These are phyloP conservation scores for Oryza longistaminata DNA, from an alignment of 176 grass and related monocot species.

Conservation along the genomic window DNA sequence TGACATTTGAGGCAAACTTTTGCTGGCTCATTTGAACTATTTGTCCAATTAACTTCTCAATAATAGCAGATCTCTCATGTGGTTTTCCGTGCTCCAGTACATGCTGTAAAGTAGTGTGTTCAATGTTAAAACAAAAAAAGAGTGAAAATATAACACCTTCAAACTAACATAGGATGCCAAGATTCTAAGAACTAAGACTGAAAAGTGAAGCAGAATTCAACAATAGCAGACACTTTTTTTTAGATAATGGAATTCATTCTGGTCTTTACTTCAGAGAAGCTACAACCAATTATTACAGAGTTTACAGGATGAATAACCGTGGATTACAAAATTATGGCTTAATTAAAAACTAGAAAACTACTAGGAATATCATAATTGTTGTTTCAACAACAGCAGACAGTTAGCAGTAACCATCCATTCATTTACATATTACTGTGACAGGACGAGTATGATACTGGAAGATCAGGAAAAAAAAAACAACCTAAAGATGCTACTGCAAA, in stretches of 20 bases:
- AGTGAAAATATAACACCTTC: background rate
- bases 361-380: no score
- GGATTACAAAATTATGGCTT: no score
- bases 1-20: constrained; percentile 77
- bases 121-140: constrained; percentile 17
- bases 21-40: constrained; percentile 85
- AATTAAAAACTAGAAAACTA: no score
- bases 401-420: no score
- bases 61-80: constrained; percentile 64
- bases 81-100: constrained; percentile 74
- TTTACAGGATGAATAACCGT: no score
- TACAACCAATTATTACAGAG: no score
- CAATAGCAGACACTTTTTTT: background rate
- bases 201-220: background rate
- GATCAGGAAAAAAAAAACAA: background rate
- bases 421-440: no score
- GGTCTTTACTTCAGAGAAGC: no score
- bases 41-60: constrained; percentile 65
- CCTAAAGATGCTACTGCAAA: constrained; percentile 16
- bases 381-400: no score
- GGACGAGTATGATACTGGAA: no score
- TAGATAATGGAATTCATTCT: no score
- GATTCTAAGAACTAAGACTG: background rate
- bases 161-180: background rate
- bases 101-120: constrained; percentile 48